Conservation (phyloP, 1,139 yeast genomes). For the Maudiozyma humilis region DNA sequence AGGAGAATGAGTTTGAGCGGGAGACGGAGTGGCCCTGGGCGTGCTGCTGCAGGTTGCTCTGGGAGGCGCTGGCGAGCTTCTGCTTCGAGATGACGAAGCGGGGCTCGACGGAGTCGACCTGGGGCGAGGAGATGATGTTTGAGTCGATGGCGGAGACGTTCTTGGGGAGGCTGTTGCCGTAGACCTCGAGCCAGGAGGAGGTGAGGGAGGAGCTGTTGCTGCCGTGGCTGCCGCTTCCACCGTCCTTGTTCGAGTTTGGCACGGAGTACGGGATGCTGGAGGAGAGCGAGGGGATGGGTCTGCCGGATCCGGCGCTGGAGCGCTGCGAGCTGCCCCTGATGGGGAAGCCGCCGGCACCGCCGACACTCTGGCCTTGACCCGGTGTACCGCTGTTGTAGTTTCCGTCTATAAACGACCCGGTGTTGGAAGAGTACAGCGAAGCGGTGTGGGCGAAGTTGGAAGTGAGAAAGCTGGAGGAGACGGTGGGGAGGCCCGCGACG, state of each 20-base stretch:
- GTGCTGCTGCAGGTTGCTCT: constrained; percentile 24
- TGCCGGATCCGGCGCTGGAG: constrained; percentile 10
- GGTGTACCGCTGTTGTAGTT: neutral
- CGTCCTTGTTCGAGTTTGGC: constrained; percentile 37
- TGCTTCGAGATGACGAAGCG: constrained; percentile 68
- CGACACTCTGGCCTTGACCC: constrained; percentile 3
- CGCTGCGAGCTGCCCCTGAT: constrained; percentile 12
- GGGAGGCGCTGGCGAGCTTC: constrained; percentile 50
- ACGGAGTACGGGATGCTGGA: constrained; percentile 65
- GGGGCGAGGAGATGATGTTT: constrained; percentile 63
- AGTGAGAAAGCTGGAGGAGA: constrained; percentile 28
- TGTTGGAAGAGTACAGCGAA: constrained; percentile 20
- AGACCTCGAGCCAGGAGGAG: constrained; percentile 28
- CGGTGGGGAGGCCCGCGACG: constrained; percentile 6
- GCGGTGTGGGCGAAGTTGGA: constrained; percentile 33
- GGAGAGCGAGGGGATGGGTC: constrained; percentile 38
- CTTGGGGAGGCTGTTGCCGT: constrained; percentile 45
- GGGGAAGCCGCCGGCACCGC: constrained; percentile 6
- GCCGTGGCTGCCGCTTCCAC: constrained; percentile 5
- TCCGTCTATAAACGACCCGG: constrained; percentile 17
- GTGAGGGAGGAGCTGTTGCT: constrained; percentile 23
- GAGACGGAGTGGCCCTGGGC: constrained; percentile 28
- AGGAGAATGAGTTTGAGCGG: constrained; percentile 44
- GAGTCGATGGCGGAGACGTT: constrained; percentile 42
- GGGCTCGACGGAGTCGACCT: constrained; percentile 56